phyloP scores from a whole-genome alignment of 148 eudicot genomes.

The Drosera capensis region DNA sequence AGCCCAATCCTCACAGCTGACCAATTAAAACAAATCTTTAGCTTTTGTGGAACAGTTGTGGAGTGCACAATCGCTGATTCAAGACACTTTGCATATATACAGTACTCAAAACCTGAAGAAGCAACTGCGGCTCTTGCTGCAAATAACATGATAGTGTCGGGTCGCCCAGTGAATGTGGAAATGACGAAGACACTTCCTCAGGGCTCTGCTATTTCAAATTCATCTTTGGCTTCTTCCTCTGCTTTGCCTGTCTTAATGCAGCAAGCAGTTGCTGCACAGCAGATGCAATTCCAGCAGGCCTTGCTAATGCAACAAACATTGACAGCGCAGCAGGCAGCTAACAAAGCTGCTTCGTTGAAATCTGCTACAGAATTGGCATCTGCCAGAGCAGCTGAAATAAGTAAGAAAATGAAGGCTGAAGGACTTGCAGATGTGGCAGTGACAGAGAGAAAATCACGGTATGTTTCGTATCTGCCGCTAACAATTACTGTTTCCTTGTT shows the following conservation, averaged over 20 bases:
- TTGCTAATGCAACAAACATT: slow-evolving; percentile 79
- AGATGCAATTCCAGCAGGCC: slow-evolving; percentile 98
- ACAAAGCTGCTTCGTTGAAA: slow-evolving; percentile 84
- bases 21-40: slow-evolving; percentile 80
- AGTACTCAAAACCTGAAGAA: slow-evolving; percentile 78
- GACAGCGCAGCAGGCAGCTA: slow-evolving; percentile 96
- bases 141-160: slow-evolving; percentile 80
- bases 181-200: slow-evolving; percentile 95
- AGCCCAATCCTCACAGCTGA: slow-evolving; percentile 79
- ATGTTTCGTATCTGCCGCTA: too few relatives aligned
- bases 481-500: too few relatives aligned
- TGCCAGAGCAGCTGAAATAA: slow-evolving; percentile 96
- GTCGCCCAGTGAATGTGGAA: slow-evolving; percentile 94
- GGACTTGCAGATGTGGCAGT: slow-evolving; percentile 43
- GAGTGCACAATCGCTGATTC: slow-evolving; percentile 83
- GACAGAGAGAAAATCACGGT: slow-evolving; percentile 58
- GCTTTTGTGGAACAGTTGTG: slow-evolving; percentile 71
- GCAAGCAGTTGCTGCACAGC: slow-evolving; percentile 97
- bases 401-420: slow-evolving; percentile 65
- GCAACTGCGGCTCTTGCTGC: slow-evolving; percentile 75
- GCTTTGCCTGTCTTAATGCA: slow-evolving; percentile 86
- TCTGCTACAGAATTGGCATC: slow-evolving; percentile 89
- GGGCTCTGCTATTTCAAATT: slow-evolving; percentile 33
- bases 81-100: slow-evolving; percentile 86
- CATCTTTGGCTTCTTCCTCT: slow-evolving; percentile 42